phyloP scores from a whole-genome alignment of 192 early-diverging fungal genomes.

The Podila verticillata region DNA sequence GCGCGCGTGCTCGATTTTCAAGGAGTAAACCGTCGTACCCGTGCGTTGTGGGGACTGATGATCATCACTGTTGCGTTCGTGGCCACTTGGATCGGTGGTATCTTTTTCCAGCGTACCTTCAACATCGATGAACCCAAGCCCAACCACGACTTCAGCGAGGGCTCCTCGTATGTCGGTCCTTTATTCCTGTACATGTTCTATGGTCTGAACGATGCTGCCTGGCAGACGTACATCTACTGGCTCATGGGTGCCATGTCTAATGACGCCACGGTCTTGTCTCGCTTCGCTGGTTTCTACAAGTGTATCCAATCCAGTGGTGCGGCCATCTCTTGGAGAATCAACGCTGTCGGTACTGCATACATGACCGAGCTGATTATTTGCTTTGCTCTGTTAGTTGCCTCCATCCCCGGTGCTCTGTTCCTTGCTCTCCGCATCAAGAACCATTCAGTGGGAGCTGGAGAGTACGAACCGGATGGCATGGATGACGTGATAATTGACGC shows the following conservation, averaged over 20 bases:
- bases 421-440: constrained; percentile 21
- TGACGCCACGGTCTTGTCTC: constrained; percentile 70
- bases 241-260: constrained; percentile 84
- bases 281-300: constrained; percentile 88
- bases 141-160: constrained; percentile 53
- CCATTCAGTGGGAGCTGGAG: background rate
- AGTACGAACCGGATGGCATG: background rate
- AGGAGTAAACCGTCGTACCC: constrained; percentile 58
- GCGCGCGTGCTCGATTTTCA: constrained; percentile 67
- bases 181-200: constrained; percentile 74
- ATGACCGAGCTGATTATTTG: constrained; percentile 20
- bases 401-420: constrained; percentile 17
- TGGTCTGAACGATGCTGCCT: constrained; percentile 80
- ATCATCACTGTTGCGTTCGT: constrained; percentile 56
- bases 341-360: constrained; percentile 41
- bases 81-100: constrained; percentile 65
- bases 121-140: constrained; percentile 14
- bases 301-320: constrained; percentile 78
- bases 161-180: constrained; percentile 58
- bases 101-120: constrained; percentile 62
- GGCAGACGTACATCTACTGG: constrained; percentile 78
- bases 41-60: constrained; percentile 66
- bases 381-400: constrained; percentile 11
- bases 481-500: no score
- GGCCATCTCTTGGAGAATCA: constrained; percentile 72